These are phyloP conservation scores for Globisporangium canariense DNA, from an alignment of 352 stramenopile species.

Conservation along the genomic window DNA sequence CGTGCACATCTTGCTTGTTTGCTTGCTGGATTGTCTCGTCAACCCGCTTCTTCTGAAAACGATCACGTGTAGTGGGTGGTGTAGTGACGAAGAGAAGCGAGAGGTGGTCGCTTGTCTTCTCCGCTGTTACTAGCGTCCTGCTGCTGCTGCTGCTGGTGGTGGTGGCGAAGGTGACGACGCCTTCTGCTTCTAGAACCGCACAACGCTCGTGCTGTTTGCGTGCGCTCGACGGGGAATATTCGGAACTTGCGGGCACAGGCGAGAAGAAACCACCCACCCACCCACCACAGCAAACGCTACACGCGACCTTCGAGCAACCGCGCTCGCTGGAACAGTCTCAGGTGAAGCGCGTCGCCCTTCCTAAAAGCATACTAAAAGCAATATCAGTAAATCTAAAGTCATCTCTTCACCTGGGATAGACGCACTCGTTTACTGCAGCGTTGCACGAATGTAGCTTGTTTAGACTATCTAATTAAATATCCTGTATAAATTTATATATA, in stretches of 20 bases:
- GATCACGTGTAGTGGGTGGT: neutral
- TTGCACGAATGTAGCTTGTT: neutral
- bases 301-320: conserved; percentile 2
- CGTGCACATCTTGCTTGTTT: conserved; percentile 23
- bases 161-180: neutral
- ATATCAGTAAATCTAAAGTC: neutral
- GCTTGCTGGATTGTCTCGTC: neutral
- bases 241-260: neutral
- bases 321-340: neutral
- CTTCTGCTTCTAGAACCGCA: conserved; percentile 1
- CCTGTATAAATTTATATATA: neutral
- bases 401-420: conserved; percentile 9
- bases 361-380: neutral
- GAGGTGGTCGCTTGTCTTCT: neutral
- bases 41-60: neutral
- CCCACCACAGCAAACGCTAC: conserved; percentile 2
- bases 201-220: neutral
- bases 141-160: neutral
- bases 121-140: neutral
- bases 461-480: neutral
- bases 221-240: conserved; percentile 1
- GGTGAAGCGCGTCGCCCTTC: neutral
- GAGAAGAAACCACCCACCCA: conserved; percentile 6
- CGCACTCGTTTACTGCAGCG: neutral
- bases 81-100: neutral